Evolutionary conservation across 2,329 filamentous ascomycete genomes (phyloP).

Genomic region (Xylariaceae sp.): DNA sequence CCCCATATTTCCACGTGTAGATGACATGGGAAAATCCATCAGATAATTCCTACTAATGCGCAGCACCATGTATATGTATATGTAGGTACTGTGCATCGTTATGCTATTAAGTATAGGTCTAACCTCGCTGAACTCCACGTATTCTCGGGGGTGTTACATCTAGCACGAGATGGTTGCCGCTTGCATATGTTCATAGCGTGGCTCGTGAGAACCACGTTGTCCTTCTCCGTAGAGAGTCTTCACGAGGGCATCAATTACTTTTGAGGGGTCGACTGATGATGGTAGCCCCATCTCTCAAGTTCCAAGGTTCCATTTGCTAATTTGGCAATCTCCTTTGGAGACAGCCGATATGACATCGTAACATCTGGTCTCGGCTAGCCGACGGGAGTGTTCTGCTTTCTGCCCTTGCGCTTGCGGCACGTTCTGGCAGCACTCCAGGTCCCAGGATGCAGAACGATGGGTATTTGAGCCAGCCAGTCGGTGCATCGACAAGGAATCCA

Average conservation of each 20-base stretch:
- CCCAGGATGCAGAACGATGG: background rate
- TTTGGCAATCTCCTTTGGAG: slow-evolving; percentile 16
- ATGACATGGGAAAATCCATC: slow-evolving; percentile 9
- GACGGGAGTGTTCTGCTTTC: background rate
- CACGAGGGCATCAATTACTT: background rate
- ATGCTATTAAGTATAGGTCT: background rate
- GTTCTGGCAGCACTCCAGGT: background rate
- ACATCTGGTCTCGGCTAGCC: slow-evolving; percentile 2
- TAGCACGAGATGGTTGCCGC: slow-evolving; percentile 18
- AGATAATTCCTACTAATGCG: too few relatives aligned
- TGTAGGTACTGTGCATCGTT: slow-evolving; percentile 2
- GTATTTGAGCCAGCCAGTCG: background rate
- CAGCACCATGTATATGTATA: background rate
- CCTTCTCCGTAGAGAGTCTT: slow-evolving; percentile 1
- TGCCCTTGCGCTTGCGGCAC: background rate
- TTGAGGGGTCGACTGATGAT: background rate
- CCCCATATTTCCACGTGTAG: slow-evolving; percentile 13
- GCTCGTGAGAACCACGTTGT: slow-evolving; percentile 9
- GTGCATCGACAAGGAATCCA: background rate
- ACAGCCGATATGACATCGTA: slow-evolving; percentile 16
- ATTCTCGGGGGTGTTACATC: too few relatives aligned
- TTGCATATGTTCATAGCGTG: slow-evolving; percentile 19
- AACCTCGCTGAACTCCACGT: slow-evolving; percentile 12
- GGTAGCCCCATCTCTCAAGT: slow-evolving; percentile 2
- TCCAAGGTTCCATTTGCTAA: slow-evolving; percentile 6